These are phyloP conservation scores for Sclerotinia sclerotiorum DNA, from an alignment of 2,329 filamentous ascomycete genomes.

Conservation along the genomic window DNA sequence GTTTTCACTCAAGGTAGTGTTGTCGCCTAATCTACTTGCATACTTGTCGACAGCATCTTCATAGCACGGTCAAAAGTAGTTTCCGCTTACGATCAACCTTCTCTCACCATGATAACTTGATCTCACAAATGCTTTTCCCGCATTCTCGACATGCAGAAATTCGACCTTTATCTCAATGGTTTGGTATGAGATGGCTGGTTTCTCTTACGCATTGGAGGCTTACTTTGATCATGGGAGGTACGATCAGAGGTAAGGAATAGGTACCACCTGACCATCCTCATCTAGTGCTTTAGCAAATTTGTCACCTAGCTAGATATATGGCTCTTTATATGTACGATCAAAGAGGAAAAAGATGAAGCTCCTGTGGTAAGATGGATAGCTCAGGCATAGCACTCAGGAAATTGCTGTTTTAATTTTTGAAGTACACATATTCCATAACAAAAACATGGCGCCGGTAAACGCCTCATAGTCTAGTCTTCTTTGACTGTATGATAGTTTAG, in stretches of 20 bases:
- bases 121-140: constrained; percentile 3
- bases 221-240: constrained; percentile 46
- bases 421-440: constrained; percentile 25
- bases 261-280: constrained; percentile 37
- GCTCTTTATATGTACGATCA: constrained; percentile 39
- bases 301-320: constrained; percentile 19
- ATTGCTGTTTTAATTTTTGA: constrained; percentile 36
- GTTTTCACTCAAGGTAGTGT: constrained; percentile 40
- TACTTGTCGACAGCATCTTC: constrained; percentile 22
- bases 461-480: constrained; percentile 33
- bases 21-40: constrained; percentile 31
- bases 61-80: constrained; percentile 8
- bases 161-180: constrained; percentile 3
- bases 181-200: constrained; percentile 23
- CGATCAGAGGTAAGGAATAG: constrained; percentile 55
- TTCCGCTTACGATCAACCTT: constrained; percentile 16
- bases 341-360: constrained; percentile 23
- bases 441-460: constrained; percentile 40
- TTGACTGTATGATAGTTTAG: constrained; percentile 40
- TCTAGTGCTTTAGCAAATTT: constrained; percentile 27
- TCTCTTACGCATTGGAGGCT: constrained; percentile 25
- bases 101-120: constrained; percentile 32
- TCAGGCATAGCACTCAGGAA: constrained; percentile 31
- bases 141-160: constrained; percentile 22
- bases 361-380: constrained; percentile 37